These are phyloP conservation scores for Colletotrichum nymphaeae DNA, from an alignment of 2,329 filamentous ascomycete species.

Conservation along the genomic window DNA sequence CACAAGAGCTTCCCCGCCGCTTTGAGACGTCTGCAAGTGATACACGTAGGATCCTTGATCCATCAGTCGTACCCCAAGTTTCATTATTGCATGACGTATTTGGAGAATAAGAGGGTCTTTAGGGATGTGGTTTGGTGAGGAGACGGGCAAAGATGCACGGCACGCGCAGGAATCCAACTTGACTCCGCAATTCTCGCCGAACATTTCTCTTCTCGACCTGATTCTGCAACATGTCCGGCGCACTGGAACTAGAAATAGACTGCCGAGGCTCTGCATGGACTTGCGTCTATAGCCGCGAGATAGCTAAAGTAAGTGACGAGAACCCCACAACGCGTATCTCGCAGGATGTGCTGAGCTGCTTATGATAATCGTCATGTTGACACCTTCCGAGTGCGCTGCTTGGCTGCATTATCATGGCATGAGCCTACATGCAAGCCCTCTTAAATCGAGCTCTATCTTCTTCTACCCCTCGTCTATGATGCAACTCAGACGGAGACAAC, in stretches of 20 bases:
- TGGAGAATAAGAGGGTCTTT: constrained; percentile 13
- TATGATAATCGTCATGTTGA: not conserved
- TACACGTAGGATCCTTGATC: not conserved
- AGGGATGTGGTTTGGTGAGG: not conserved
- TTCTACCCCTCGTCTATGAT: not conserved
- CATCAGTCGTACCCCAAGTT: constrained; percentile 4
- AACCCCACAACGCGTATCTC: no score
- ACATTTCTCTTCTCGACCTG: constrained; percentile 1
- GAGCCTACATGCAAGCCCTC: not conserved
- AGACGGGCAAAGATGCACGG: not conserved
- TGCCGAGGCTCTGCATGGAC: not conserved
- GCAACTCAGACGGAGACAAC: not conserved
- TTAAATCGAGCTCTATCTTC: not conserved
- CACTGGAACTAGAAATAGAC: not conserved
- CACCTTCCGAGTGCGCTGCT: not conserved
- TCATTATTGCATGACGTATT: constrained; percentile 11
- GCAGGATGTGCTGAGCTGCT: not conserved
- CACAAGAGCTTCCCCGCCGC: not conserved
- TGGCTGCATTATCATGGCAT: not conserved
- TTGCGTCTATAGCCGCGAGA: not conserved
- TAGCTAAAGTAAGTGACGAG: not conserved
- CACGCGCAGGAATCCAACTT: not conserved
- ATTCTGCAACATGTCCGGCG: not conserved
- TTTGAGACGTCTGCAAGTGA: not conserved
- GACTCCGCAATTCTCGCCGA: constrained; percentile 8